Base-by-base conservation (phyloP, 352 stramenopile genomes). In the Thalassiosira sp. region DNA sequence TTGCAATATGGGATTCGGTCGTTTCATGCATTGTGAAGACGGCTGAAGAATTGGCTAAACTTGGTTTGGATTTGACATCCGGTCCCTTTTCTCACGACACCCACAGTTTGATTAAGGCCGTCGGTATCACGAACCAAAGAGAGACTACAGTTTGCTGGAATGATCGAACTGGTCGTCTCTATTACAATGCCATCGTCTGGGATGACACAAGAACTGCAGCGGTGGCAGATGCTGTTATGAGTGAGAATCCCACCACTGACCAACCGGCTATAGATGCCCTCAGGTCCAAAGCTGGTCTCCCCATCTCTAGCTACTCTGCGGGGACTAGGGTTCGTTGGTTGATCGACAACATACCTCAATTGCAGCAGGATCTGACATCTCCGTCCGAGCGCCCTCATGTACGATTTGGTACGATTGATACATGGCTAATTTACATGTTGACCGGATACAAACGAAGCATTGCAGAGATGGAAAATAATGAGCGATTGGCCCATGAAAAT, bases 101-200 rank as follows among this genome's bases (percentile, higher is more conserved):
- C 8, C 71, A 88, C 18, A 79, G 84, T 5, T 70, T 95, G 54
- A 81, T 98, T 40, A 90, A 90, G 10, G 94, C 95, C 54, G 90
- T 99, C 48, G 97, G 97, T 53, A 99, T 99, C 80, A 99, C 97
- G 10, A 99, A 99, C 89, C 97, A 99, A 90, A 90, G 97, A 22
- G 97, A 99, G 90, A 99, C 97, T 8, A 97, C 96, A 2, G 69
- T 99, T 25, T 90, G 98, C 18, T 99, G 96, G 96, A 94, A 99
- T 89, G 54, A 67, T 16, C 59, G 56, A 0, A 98, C 97, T 5
- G 97, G 97, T 53, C 91, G 95, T 79, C 94, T 97, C n/a, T 94
- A 98, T 46, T 96, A 98, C 87, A 98, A 98, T 81, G 96, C 97
- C 27, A 98, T 99, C 74, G 96, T 99, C 18, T 99, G 97, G 97